phyloP scores from a whole-genome alignment of 2,329 filamentous ascomycete genomes.

The Rutstroemia sp. region DNA sequence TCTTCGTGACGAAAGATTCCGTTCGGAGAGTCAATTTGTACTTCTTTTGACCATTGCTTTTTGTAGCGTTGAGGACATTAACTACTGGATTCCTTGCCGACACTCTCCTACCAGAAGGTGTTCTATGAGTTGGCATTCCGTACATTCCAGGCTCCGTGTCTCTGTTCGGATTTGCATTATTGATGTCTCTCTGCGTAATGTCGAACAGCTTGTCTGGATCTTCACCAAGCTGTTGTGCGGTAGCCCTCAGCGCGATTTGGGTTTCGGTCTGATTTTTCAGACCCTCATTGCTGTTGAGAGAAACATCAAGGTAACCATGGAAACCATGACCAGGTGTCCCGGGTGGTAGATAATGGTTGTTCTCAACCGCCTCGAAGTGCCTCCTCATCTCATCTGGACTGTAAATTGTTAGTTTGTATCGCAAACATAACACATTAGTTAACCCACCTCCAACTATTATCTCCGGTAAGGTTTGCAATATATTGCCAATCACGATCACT shows the following conservation, averaged over 20 bases:
- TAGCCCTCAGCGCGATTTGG: neutral
- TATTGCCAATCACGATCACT: conserved; percentile 18
- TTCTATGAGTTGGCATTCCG: neutral
- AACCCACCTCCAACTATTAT: conserved; percentile 15
- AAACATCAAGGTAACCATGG: conserved; percentile 25
- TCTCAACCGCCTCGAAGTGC: conserved; percentile 37
- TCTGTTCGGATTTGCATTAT: neutral
- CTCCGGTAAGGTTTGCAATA: conserved; percentile 18
- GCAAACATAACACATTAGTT: neutral
- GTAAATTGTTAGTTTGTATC: neutral
- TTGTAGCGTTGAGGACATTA: neutral
- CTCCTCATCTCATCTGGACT: conserved; percentile 33
- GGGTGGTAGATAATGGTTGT: conserved; percentile 34
- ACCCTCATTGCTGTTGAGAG: neutral
- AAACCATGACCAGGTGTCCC: conserved; percentile 22
- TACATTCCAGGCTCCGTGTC: neutral
- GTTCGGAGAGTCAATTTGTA: conserved; percentile 18
- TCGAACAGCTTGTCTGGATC: neutral
- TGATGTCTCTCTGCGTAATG: neutral
- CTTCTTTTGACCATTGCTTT: conserved; percentile 11
- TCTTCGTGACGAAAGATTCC: conserved; percentile 33
- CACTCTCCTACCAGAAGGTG: neutral
- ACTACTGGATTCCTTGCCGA: neutral
- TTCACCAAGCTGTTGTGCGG: neutral
- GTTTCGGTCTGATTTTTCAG: neutral